Base-by-base conservation (phyloP, 257 asterid genomes). In the Coffea eugenioides region DNA sequence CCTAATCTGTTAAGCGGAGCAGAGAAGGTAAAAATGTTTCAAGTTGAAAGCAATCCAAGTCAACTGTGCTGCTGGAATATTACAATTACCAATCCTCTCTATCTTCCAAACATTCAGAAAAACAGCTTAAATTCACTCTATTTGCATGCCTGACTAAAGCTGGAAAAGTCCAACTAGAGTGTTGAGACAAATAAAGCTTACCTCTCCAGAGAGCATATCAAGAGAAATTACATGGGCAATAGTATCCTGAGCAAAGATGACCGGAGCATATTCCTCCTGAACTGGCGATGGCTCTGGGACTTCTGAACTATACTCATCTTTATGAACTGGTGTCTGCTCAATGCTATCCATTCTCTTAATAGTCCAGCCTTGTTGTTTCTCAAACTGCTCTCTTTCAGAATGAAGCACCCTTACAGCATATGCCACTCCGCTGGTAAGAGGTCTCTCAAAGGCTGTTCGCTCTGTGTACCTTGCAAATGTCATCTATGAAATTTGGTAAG, bases 171-270 rank as follows among this genome's bases (percentile, higher is more conserved):
- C 48, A 45, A 70, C 62, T 70, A 15, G 52, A 31, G 25, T 41
- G 61, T 12, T 49, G 5, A 34, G 18, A 31, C 48, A 8, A 23
- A 31, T 20, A 27, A 77, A 65, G 11, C 75, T 83, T 83, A 94
- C 99, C 97, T 96, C 92, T 80, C 99, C 99, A 0, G 99, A 92
- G n/a, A 96, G 91, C 92, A 96, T 81, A 83, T 96, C 99, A 75
- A 96, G 90, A 56, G 99, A 96, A 68, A 96, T 90, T 9, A 96
- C 97, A 82, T 96, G 99, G 13, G 97, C 91, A 67, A 96, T 93
- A 25, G 98, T 96, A 75, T 96, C 99, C 84, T 96, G 99, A 21
- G 99, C 99, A 82, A 96, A 96, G 79, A 96, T 92, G 77, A 94
- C 99, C 0, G 99, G 99, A 64, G 97, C 99, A 77, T 92, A 96